Evolutionary conservation across 371 early-diverging fungal genomes (phyloP), one percentile per base, ranked within the genome.

Genomic region (Syncephalastrum contaminatum): DNA sequence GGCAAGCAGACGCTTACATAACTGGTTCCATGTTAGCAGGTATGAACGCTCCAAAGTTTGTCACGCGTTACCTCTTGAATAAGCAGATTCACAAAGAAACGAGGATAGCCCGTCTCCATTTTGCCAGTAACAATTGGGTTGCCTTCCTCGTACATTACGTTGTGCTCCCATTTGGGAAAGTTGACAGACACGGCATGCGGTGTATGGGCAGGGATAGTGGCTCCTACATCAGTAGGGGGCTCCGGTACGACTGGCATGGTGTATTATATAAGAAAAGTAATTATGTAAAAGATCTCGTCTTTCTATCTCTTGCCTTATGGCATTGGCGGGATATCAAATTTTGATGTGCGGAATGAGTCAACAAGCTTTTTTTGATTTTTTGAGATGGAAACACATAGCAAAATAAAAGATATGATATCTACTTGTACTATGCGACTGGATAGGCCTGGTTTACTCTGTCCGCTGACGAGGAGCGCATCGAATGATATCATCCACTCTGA

Each of bases 401-500:
- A 10, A 10, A 30, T 30, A 30, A 8, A 30, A 30, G 10, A 30
- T 30, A 8, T 8, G 10, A 6, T 30, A 12, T 30, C 36, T 8
- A 30, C 36, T 2, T 30, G 36, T 30, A 30, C 36, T 30, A 30
- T 30, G 5, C 12, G 10, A 30, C 7, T 30, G 36, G 10, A 30
- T 6, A 30, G 36, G 10, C 36, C 10, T 30, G 10, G 12, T 30
- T 10, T 30, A 30, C 36, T 30, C 36, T 30, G 36, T 30, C 36
- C 36, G 36, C 36, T 53, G 21, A 5, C 97, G 84, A 64, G 97
- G 98, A 54, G 94, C 92, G 67, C 93, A 91, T 67, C 97, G 92
- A 71, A 99, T 93, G 66, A 99, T 96, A 69, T 98, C 96, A 77
- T 99, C 99, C 42, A 99, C 99, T 64, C 99, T 91, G 36, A 99